Evolutionary conservation across 2,329 filamentous ascomycete species (phyloP).

Genomic region (Emergomyces orientalis): DNA sequence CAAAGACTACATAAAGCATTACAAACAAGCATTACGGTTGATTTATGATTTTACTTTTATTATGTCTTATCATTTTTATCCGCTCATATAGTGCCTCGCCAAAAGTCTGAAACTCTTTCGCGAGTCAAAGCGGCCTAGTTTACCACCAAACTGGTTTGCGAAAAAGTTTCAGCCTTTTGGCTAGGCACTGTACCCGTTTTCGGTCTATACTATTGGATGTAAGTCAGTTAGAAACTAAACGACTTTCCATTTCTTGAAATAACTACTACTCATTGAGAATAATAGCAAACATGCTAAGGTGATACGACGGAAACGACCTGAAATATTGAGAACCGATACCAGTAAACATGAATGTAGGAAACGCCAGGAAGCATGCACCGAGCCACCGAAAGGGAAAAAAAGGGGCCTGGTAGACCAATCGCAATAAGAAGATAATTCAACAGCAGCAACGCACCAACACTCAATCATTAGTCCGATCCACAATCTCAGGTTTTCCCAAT

Average conservation of each 20-base stretch:
- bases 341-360: not conserved
- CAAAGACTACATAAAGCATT: not conserved
- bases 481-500: constrained; percentile 14
- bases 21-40: not conserved
- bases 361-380: not conserved
- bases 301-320: not conserved
- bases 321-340: not conserved
- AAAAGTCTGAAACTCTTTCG: no score
- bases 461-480: constrained; percentile 2
- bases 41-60: not conserved
- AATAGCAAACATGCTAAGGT: not conserved
- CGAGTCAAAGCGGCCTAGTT: no score
- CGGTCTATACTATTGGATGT: not conserved
- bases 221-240: not conserved
- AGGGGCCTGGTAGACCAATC: not conserved
- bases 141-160: no score
- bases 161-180: no score
- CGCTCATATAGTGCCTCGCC: not conserved
- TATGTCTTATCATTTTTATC: not conserved
- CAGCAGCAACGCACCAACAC: not conserved
- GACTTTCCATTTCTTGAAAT: not conserved
- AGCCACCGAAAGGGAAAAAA: not conserved
- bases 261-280: not conserved
- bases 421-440: not conserved
- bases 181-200: no score